Evolutionary conservation across 2,329 filamentous ascomycete species (phyloP).

Genomic region (Pseudogymnoascus sp.): DNA sequence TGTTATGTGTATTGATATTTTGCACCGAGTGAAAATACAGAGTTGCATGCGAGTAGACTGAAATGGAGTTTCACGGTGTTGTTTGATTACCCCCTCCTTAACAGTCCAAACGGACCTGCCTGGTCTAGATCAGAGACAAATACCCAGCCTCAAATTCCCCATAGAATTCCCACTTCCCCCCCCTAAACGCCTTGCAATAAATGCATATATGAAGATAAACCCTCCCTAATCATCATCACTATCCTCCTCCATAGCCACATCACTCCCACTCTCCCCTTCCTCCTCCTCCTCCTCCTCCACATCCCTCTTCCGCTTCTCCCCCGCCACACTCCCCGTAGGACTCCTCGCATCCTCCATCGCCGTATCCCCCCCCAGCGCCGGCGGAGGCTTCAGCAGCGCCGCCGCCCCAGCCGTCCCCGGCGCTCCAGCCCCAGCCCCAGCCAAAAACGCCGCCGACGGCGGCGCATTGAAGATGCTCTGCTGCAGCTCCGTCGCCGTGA

Average conservation of each 20-base stretch:
- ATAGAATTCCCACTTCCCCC: slow-evolving; percentile 1
- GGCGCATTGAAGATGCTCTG: slow-evolving; percentile 72
- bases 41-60: background rate
- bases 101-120: background rate
- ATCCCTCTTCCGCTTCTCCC: slow-evolving; percentile 64
- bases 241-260: slow-evolving; percentile 61
- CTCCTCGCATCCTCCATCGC: slow-evolving; percentile 43
- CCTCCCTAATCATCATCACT: slow-evolving; percentile 61
- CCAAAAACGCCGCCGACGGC: slow-evolving; percentile 39
- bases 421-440: slow-evolving; percentile 31
- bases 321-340: slow-evolving; percentile 38
- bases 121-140: background rate
- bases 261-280: slow-evolving; percentile 60
- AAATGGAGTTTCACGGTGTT: background rate
- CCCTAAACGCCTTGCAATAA: slow-evolving; percentile 9
- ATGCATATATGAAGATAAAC: slow-evolving; percentile 6
- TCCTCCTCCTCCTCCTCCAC: slow-evolving; percentile 55
- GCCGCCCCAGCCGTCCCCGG: slow-evolving; percentile 19
- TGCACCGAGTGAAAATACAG: background rate
- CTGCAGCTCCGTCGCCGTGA: slow-evolving; percentile 64
- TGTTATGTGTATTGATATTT: background rate
- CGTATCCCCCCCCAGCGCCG: slow-evolving; percentile 35
- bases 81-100: background rate
- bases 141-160: background rate
- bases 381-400: slow-evolving; percentile 35